Evolutionary conservation across 1,284 basidiomycete species (phyloP), one percentile per base, ranked within the genome.

Genomic region (Fomitiporia mediterranea): DNA sequence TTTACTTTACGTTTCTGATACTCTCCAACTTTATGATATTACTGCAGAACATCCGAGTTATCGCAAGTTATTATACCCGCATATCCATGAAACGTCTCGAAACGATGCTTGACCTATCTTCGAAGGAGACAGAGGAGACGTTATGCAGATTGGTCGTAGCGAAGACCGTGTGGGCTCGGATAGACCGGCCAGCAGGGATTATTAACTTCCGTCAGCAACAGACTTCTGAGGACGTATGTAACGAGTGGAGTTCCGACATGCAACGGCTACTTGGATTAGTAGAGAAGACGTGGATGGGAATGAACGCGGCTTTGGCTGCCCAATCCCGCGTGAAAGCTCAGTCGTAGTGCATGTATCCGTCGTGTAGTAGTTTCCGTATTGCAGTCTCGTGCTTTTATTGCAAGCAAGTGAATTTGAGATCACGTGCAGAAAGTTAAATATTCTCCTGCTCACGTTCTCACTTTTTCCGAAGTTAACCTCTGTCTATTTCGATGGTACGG

Each of bases 201-300:
- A 84, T 99, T 56, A 88, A 79, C 66, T 99, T 99, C 77, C 83
- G 83, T 63, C 82, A 77, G 64, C 86, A 84, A 71, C 78, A 78
- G 67, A 86, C 80, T 60, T 82, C 89, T 1, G 94, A 96, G 68
- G 91, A 94, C 66, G 86, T 92, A 4, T 86, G 99, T 81, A 99
- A 99, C 67, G 89, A 89, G 59, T 99, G 97, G 97, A 94, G 90
- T 70, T 88, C 83, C 21, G 95, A 99, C 67, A 92, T 99, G 81
- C 87, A 89, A 67, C 94, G 90, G 71, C 74, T 99, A 66, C 73
- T 91, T 38, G 80, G 85, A 17, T 70, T 90, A 11, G 86, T 88
- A 4, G 89, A 91, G 72, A 91, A 91, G 77, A 87, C 88, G 5
- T 91, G 89, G 89, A 91, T 91, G 89, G 87, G 86, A 19, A 86